A percentile compares a stretch with the other conserved stretches of the same genome.
phyloP scores from a whole-genome alignment of 2,329 filamentous ascomycete species.

The Gaeumannomyces tritici region DNA sequence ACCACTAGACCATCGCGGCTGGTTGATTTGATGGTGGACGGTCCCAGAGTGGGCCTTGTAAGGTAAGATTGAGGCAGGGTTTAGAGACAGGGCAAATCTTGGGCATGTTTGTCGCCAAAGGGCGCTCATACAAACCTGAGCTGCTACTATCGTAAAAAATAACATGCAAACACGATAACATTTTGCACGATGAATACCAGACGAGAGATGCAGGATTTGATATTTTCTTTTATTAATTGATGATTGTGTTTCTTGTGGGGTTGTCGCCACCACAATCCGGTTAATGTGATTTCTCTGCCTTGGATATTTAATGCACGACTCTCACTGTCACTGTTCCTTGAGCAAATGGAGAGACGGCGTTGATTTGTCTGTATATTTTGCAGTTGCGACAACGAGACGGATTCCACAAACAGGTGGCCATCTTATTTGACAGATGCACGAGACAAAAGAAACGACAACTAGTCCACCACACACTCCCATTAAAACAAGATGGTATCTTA shows the following conservation, averaged over 20 bases:
- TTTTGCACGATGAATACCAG: neutral
- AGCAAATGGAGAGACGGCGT: neutral
- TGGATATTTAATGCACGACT: too few species aligned
- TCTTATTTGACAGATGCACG: neutral
- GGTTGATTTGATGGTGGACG: neutral
- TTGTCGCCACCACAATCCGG: too few species aligned
- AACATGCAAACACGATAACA: neutral
- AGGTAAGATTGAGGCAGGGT: too few species aligned
- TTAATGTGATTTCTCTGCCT: neutral
- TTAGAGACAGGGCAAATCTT: too few species aligned
- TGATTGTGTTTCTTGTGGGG: neutral
- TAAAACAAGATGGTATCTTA: neutral
- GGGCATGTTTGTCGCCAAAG: too few species aligned
- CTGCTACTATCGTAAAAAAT: too few species aligned
- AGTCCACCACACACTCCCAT: neutral
- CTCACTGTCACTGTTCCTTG: neutral
- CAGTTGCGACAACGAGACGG: too few species aligned
- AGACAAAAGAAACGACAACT: neutral
- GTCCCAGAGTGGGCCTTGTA: neutral
- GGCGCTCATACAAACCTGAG: too few species aligned
- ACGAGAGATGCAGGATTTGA: neutral
- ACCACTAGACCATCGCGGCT: constrained; percentile 40
- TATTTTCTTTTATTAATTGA: neutral
- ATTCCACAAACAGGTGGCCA: too few species aligned
- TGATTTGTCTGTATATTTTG: neutral